Evolutionary conservation across 1,139 yeast species (phyloP), one percentile per base, ranked within the genome.

Genomic region (Geotrichum aggregatum): DNA sequence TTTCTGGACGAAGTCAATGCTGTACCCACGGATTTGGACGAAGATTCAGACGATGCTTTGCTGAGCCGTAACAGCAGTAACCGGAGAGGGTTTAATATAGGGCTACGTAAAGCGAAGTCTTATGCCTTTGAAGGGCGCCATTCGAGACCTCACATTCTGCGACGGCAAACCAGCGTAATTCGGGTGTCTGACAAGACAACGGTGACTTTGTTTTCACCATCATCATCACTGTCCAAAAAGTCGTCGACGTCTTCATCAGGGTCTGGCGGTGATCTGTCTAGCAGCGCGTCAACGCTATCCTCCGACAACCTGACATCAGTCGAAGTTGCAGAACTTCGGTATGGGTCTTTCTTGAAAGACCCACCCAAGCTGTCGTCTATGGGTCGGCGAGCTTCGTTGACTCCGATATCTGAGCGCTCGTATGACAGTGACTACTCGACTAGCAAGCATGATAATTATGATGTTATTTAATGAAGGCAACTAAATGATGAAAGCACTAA

Each of bases 1-100:
- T 30, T 54, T 35, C 45, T 54, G 19, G 57, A 54, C 30, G 57
- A 54, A 46, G 55, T 54, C 19, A 54, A 54, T 41, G 55, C 55
- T 2, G 50, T 49, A 11, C 54, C 54, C 7, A 48, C 39, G 8
- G 52, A 50, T 24, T 33, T 38, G 33, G 51, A 36, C 16, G 52
- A 50, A 4, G 52, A 49, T 35, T 47, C 38, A 39, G 56, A 50
- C 19, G 47, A 43, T 11, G 13, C 14, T n/a, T 28, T 33, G 14
- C 14, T 43, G 1, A 14, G 21, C 18, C 39, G 39, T n/a, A 19
- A 24, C 4, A 14, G 26, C 44, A 7, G 36, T 14, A 41, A 47
- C 30, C 28, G 55, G 48, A n/a, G n/a, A 24, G 31, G 44, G 7
- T 13, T 19, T 11, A 16, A 30, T 13, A 24, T 40, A 24, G 50